Conservation (phyloP, 164 flowering plant species). For the Annona cherimola region DNA sequence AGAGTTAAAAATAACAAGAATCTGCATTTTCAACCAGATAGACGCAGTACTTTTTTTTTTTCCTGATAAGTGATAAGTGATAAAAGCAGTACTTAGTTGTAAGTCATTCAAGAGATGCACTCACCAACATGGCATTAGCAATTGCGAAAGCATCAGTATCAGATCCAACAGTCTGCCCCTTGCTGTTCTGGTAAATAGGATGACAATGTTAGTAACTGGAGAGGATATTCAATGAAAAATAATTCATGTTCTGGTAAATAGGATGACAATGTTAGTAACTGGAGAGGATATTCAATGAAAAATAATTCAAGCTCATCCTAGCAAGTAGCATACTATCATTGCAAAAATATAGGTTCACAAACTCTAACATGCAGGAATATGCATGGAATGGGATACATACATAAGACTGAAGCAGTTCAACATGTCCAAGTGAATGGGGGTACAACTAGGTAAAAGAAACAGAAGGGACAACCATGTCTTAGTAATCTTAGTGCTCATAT, state of each 20-base stretch:
- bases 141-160: constrained; percentile 94
- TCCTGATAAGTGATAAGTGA: background rate
- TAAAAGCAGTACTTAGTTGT: background rate
- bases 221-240: background rate
- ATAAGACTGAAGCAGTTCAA: background rate
- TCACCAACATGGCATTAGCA: constrained; percentile 84
- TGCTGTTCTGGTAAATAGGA: constrained; percentile 53
- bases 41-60: background rate
- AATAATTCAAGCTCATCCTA: constrained; percentile 2
- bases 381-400: background rate
- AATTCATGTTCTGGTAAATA: constrained; percentile 44
- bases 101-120: constrained; percentile 16
- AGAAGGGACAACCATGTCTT: background rate
- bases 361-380: background rate
- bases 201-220: constrained; percentile 5
- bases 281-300: background rate
- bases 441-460: background rate
- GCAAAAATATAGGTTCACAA: background rate
- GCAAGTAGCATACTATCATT: background rate
- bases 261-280: constrained; percentile 9
- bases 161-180: constrained; percentile 73
- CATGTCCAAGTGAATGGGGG: background rate
- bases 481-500: too few relatives aligned
- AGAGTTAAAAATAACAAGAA: background rate
- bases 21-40: background rate